Conservation (phyloP, 106 monocot genomes). For the Dendrobium chrysotoxum region DNA sequence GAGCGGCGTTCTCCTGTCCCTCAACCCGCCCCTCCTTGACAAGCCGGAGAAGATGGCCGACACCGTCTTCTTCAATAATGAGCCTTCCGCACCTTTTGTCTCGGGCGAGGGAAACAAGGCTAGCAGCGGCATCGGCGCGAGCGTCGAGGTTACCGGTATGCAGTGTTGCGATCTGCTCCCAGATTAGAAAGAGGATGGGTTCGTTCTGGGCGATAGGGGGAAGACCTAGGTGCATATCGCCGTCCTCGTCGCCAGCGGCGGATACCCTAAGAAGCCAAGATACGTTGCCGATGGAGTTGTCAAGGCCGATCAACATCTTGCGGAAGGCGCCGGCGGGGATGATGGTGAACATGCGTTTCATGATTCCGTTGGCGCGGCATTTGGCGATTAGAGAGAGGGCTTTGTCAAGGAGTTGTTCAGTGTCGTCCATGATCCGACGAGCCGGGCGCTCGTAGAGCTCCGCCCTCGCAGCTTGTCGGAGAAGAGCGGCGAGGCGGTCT, state of each 20-base stretch:
- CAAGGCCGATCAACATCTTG: constrained; percentile 50
- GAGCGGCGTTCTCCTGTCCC: constrained; percentile 66
- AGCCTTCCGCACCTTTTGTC: constrained; percentile 61
- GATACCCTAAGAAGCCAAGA: constrained; percentile 82
- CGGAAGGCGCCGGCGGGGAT: constrained; percentile 49
- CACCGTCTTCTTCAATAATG: constrained; percentile 79
- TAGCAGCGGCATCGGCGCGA: constrained; percentile 51
- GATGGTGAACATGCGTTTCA: constrained; percentile 55
- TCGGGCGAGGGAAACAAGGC: constrained; percentile 64
- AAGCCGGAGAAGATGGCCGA: constrained; percentile 55
- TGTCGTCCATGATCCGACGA: constrained; percentile 72
- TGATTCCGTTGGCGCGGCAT: constrained; percentile 35
- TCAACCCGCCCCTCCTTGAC: constrained; percentile 64
- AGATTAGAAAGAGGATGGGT: constrained; percentile 71
- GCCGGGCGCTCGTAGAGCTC: constrained; percentile 82
- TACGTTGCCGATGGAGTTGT: constrained; percentile 60
- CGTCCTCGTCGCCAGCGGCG: constrained; percentile 34
- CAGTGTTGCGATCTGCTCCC: constrained; percentile 72
- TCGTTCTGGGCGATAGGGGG: constrained; percentile 87
- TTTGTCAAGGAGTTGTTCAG: constrained; percentile 57
- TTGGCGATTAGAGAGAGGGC: constrained; percentile 39
- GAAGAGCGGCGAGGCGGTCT: constrained; percentile 50
- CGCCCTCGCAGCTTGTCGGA: constrained; percentile 76
- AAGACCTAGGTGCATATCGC: constrained; percentile 51
- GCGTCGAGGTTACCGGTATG: constrained; percentile 39